phyloP scores from a whole-genome alignment of 371 early-diverging fungal genomes.

The Rhizopus stolonifer region DNA sequence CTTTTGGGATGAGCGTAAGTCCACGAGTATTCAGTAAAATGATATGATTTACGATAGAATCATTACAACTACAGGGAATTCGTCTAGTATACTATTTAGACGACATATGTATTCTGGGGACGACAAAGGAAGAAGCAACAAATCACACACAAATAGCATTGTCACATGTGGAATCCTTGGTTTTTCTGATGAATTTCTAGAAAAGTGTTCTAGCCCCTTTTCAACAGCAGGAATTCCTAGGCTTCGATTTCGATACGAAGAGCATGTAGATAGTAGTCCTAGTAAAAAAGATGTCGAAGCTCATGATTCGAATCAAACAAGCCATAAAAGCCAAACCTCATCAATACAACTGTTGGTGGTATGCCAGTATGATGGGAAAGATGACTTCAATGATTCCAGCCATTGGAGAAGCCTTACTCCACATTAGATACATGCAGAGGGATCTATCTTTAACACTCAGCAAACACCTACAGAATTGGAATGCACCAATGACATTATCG shows the following conservation, averaged over 20 bases:
- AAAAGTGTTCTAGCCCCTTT: conserved; percentile 10
- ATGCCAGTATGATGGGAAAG: conserved; percentile 12
- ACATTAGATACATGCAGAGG: conserved; percentile 4
- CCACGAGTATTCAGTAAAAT: conserved; percentile 1
- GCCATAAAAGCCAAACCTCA: no score
- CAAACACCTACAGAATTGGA: conserved; percentile 2
- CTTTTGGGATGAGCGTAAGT: conserved; percentile 3
- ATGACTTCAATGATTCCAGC: conserved; percentile 18
- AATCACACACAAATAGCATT: neutral
- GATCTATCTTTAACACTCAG: conserved; percentile 4
- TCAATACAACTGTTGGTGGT: conserved; percentile 1
- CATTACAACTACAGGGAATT: neutral
- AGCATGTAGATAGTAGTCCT: conserved; percentile 2
- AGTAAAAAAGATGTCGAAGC: neutral
- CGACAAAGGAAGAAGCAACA: neutral
- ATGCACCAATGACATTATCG: neutral
- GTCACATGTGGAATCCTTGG: conserved; percentile 4
- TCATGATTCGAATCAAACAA: neutral
- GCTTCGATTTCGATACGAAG: conserved; percentile 9
- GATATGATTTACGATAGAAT: conserved; percentile 3
- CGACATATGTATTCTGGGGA: conserved; percentile 7
- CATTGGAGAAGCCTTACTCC: conserved; percentile 10
- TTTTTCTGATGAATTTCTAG: conserved; percentile 6
- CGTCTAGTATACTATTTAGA: no score
- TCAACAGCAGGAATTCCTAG: conserved; percentile 15